Evolutionary conservation across 768 basidiomycete species (phyloP).

Genomic region (Suillus weaverae): DNA sequence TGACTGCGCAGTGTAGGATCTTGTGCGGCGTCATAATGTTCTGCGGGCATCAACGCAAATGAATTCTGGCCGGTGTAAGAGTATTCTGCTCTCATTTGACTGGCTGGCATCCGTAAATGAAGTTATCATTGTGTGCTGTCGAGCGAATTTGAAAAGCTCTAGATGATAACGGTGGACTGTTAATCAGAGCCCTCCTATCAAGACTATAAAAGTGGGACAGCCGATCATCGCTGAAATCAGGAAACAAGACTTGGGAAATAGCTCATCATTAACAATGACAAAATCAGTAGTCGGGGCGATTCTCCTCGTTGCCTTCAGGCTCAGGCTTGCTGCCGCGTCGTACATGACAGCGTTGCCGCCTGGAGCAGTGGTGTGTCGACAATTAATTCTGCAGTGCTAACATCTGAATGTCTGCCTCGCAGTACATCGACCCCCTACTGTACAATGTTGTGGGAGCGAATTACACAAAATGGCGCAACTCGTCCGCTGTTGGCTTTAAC

Average conservation of each 20-base stretch:
- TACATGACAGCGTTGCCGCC: background rate
- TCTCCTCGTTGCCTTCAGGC: background rate
- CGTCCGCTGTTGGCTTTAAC: constrained; percentile 46
- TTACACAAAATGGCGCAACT: constrained; percentile 31
- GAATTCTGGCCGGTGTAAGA: too few relatives aligned
- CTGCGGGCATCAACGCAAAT: too few relatives aligned
- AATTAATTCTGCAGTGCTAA: background rate
- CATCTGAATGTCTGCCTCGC: background rate
- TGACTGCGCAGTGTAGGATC: too few relatives aligned
- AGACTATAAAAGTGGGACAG: too few relatives aligned
- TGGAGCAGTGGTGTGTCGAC: constrained; percentile 4
- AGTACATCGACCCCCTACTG: constrained; percentile 51
- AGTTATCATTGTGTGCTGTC: background rate
- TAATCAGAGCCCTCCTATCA: background rate
- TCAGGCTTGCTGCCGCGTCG: background rate
- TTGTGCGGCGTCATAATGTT: too few relatives aligned
- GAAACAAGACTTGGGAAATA: background rate
- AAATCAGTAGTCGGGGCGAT: background rate
- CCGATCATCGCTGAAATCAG: background rate
- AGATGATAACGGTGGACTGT: background rate
- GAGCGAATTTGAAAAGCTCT: background rate
- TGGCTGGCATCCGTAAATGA: too few relatives aligned
- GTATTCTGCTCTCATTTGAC: too few relatives aligned
- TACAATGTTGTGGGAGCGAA: constrained; percentile 48
- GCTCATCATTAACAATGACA: background rate